A percentile compares a stretch with the other conserved stretches of the same genome.
Evolutionary conservation across 202 grass and related monocot species (phyloP).

Genomic region (Zoysia matrella): DNA sequence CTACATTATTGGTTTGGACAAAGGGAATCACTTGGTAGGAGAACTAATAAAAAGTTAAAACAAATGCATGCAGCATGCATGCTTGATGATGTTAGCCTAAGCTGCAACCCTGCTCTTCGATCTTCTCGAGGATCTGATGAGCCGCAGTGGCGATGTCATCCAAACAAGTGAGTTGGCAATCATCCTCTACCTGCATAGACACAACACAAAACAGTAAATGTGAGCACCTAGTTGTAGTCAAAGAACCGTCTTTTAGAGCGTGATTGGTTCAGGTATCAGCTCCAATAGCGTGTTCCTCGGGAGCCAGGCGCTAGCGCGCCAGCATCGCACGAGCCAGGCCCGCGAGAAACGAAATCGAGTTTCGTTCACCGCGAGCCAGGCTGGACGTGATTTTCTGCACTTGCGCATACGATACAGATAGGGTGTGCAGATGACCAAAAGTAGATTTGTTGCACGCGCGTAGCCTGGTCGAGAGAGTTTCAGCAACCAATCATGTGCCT

Average conservation of each 20-base stretch:
- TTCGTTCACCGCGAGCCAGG: too few relatives aligned
- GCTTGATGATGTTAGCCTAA: conserved; percentile 27
- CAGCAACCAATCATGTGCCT: too few relatives aligned
- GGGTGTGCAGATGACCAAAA: too few relatives aligned
- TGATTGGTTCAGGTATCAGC: too few relatives aligned
- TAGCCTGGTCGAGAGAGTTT: too few relatives aligned
- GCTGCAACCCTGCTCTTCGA: conserved; percentile 52
- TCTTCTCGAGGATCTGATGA: conserved; percentile 74
- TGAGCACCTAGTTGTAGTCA: conserved; percentile 2
- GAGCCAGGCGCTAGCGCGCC: too few relatives aligned
- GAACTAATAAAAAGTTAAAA: neutral
- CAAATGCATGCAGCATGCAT: neutral
- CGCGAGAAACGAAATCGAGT: too few relatives aligned
- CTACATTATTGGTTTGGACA: conserved; percentile 53
- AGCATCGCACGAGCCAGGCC: too few relatives aligned
- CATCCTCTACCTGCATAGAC: conserved; percentile 72
- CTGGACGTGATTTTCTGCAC: too few relatives aligned
- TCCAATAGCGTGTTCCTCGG: too few relatives aligned
- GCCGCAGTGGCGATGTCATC: conserved; percentile 79
- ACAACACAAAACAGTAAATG: neutral
- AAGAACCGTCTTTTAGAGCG: conserved; percentile 4
- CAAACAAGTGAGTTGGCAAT: conserved; percentile 73
- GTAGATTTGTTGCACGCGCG: too few relatives aligned
- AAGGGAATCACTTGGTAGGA: conserved; percentile 20
- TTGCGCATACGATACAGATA: too few relatives aligned